Base-by-base conservation (phyloP, 2,329 filamentous ascomycete species). In the Trichophyton benhamiae region DNA sequence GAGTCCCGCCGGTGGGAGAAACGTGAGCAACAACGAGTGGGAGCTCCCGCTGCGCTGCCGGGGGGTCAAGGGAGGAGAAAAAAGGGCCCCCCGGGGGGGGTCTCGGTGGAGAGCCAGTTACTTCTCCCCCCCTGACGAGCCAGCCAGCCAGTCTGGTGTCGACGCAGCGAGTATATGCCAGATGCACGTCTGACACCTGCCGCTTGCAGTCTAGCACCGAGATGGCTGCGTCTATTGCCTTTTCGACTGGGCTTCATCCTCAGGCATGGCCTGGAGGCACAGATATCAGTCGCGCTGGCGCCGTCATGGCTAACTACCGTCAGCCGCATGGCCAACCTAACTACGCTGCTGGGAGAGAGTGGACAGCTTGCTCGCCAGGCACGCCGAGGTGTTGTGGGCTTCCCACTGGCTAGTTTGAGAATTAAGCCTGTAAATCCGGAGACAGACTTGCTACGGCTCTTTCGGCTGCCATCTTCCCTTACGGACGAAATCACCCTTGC, bases 401-500 rank as follows among this genome's bases (percentile, higher is more conserved):
- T 38, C 11, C 33, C 33, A 38, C 33, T 38, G 33, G 33, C 33
- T 38, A 38, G 33, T 13, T 7, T 30, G 27, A 42, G 38, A 42
- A 42, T 6, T 42, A 42, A 42, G 38, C 38, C 27, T 30, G 33
- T 38, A 3, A 38, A 38, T 38, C 33, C 33, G 33, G 33, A 38
- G 33, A 38, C 33, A 38, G 41, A 15, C 11, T 44, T n/a, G 41
- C 41, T 44, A 17, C 41, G n/a, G 41, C 41, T 44, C n/a, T 44
- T 44, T 44, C 41, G 41, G 41, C 49, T 38, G 33, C 3, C 33
- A 3, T 38, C 33, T 38, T 38, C 33, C 8, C 11, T 7, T 38
- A 15, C 36, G 53, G 53, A 38, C 53, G 20, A 27, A 57, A 42
- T 38, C 22, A 42, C 53, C 53, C 53, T 57, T 57, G 53, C 53